Conservation (phyloP, 108 stramenopile species). For the Mayamaea pseudoterrestris region DNA sequence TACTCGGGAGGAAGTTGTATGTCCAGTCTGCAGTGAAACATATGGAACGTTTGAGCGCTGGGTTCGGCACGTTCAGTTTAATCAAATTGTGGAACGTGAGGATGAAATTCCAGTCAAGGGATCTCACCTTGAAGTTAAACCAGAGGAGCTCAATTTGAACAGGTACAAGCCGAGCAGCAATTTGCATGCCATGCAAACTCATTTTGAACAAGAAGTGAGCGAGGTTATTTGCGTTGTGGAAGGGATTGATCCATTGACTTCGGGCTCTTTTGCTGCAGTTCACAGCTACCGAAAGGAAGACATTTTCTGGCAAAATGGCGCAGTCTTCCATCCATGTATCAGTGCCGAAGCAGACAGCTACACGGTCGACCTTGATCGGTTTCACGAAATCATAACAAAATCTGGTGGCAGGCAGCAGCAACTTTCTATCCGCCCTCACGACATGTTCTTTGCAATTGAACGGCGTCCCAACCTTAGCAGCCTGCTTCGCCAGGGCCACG, state of each 20-base stretch:
- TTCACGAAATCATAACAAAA: constrained; percentile 9
- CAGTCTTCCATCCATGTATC: constrained; percentile 6
- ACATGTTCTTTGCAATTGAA: no score
- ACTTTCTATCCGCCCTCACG: no score
- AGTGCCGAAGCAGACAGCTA: background rate
- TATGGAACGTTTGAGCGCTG: constrained; percentile 47
- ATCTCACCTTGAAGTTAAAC: constrained; percentile 15
- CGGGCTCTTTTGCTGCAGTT: constrained; percentile 63
- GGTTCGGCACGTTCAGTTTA: constrained; percentile 37
- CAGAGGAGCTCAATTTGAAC: background rate
- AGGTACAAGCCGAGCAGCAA: background rate
- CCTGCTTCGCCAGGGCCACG: no score
- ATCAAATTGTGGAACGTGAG: constrained; percentile 31
- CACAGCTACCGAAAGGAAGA: constrained; percentile 71
- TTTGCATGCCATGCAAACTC: constrained; percentile 24
- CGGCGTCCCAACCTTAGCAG: no score
- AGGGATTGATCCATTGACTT: constrained; percentile 50
- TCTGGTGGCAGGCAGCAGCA: no score
- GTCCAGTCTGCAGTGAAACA: constrained; percentile 54
- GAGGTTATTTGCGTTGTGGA: constrained; percentile 68
- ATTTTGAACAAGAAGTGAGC: constrained; percentile 22
- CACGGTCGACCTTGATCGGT: constrained; percentile 5
- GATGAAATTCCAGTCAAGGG: constrained; percentile 31
- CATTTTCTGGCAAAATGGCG: constrained; percentile 35
- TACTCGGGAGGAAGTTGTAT: constrained; percentile 36